Conservation (phyloP, 768 basidiomycete genomes). For the Suillus placidus region DNA sequence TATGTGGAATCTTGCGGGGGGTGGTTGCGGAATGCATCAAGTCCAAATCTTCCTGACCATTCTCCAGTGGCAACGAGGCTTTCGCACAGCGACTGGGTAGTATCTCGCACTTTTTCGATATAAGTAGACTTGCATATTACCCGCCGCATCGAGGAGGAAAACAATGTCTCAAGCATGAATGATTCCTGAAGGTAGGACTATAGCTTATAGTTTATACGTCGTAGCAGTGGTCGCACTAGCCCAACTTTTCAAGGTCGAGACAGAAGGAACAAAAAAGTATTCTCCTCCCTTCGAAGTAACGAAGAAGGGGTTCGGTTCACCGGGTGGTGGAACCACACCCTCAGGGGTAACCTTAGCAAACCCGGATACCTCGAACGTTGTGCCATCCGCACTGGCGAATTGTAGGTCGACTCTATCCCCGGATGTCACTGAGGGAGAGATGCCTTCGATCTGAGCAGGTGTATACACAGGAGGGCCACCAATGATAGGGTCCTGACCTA, state of each 20-base stretch:
- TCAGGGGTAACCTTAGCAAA: neutral
- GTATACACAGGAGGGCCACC: neutral
- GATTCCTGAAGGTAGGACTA: neutral
- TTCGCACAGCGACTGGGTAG: conserved; percentile 51
- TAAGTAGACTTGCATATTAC: too few species aligned
- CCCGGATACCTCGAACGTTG: neutral
- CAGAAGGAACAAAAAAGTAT: neutral
- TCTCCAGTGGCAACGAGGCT: conserved; percentile 51
- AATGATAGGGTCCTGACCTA: neutral
- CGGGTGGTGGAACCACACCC: neutral
- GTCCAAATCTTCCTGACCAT: conserved; percentile 47
- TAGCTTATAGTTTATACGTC: neutral
- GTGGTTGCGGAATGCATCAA: conserved; percentile 59
- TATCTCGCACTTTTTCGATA: too few species aligned
- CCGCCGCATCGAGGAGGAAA: too few species aligned
- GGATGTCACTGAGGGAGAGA: neutral
- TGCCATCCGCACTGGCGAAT: neutral
- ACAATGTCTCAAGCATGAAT: neutral
- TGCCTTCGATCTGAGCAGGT: neutral
- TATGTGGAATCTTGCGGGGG: conserved; percentile 57
- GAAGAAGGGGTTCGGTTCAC: neutral
- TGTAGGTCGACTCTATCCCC: neutral
- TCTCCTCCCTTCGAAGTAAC: neutral
- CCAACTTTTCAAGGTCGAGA: neutral
- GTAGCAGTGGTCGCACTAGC: neutral